phyloP scores from a whole-genome alignment of 768 basidiomycete species.

The Tylopilus subfusipes region DNA sequence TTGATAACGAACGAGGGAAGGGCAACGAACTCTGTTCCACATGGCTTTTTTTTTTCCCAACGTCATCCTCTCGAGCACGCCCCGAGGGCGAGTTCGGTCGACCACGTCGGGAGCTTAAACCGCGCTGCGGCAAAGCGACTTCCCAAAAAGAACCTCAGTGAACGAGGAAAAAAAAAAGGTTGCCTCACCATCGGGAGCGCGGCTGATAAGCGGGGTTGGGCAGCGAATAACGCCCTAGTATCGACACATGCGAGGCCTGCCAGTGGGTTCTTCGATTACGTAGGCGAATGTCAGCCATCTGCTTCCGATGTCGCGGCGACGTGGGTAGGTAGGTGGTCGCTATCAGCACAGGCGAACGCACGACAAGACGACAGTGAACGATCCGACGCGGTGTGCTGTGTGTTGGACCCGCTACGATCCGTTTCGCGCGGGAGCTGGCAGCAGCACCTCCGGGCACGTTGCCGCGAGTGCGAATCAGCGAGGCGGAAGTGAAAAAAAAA shows the following conservation, averaged over 20 bases:
- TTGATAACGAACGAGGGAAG: not conserved
- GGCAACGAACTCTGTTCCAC: not conserved
- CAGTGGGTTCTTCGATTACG: slow-evolving; percentile 23
- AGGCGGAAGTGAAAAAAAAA: slow-evolving; percentile 16
- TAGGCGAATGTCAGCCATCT: not conserved
- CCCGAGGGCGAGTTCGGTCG: not conserved
- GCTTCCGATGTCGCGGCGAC: not conserved
- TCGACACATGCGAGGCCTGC: not conserved
- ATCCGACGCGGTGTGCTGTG: not conserved
- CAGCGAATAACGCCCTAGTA: not conserved
- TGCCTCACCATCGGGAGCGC: not conserved
- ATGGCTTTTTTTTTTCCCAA: not conserved
- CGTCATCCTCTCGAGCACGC: not conserved
- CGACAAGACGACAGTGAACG: not conserved
- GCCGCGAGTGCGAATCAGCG: slow-evolving; percentile 11
- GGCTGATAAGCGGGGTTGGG: slow-evolving; percentile 2
- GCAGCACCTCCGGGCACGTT: not conserved
- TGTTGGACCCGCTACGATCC: slow-evolving; percentile 5
- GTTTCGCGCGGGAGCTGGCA: slow-evolving; percentile 1
- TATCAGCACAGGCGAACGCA: not conserved
- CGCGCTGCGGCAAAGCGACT: not conserved
- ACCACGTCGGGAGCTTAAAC: not conserved
- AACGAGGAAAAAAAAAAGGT: not conserved
- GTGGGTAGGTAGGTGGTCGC: not conserved
- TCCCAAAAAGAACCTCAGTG: too few relatives aligned